phyloP scores from a whole-genome alignment of 495 filamentous ascomycete genomes.

The Amorphotheca resinae region DNA sequence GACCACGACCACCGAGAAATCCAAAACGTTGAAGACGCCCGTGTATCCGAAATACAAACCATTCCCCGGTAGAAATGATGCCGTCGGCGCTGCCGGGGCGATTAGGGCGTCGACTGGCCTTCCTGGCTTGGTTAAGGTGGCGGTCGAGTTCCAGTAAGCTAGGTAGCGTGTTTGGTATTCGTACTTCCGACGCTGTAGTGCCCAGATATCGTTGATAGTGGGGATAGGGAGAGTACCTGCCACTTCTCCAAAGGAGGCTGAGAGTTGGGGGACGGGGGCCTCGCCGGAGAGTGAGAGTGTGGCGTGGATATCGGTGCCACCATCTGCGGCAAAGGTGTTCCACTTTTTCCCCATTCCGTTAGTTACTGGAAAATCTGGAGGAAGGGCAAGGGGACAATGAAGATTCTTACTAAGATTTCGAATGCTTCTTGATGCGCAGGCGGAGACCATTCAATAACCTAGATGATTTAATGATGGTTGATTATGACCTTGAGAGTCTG shows the following conservation, averaged over 20 bases:
- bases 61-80: background rate
- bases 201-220: too few species aligned
- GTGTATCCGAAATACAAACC: background rate
- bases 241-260: too few species aligned
- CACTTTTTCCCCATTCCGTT: constrained; percentile 36
- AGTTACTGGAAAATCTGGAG: constrained; percentile 5
- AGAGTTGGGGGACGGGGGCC: too few species aligned
- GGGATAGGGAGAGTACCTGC: too few species aligned
- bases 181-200: constrained; percentile 1
- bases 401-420: background rate
- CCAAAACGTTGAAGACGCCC: background rate
- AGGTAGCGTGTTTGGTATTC: constrained; percentile 27
- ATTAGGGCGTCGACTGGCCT: constrained; percentile 42
- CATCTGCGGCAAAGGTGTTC: constrained; percentile 37
- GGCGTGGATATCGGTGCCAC: too few species aligned
- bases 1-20: background rate
- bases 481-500: background rate
- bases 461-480: too few species aligned
- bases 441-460: too few species aligned
- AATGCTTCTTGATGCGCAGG: too few species aligned
- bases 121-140: constrained; percentile 37
- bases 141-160: constrained; percentile 51
- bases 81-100: background rate
- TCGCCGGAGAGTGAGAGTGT: too few species aligned
- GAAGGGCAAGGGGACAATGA: background rate